Evolutionary conservation across 139 green algal species (phyloP).

Genomic region (Chlamydomonas sp.): DNA sequence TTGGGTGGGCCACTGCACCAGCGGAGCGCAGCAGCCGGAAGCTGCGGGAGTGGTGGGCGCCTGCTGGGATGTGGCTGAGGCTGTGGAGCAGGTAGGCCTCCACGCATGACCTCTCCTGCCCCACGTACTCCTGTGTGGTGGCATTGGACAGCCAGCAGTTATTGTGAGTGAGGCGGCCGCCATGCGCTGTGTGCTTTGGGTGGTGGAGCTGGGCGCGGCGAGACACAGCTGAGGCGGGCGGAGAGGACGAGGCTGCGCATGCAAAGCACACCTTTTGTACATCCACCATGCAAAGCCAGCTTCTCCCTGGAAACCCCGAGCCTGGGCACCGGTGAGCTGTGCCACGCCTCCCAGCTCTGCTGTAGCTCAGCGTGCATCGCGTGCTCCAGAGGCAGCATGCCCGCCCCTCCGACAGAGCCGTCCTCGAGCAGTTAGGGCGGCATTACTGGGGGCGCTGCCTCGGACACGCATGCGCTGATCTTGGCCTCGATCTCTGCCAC

Average conservation of each 20-base stretch:
- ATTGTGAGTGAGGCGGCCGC: too few species aligned
- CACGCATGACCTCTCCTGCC: background rate
- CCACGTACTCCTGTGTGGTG: background rate
- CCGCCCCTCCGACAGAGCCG: too few species aligned
- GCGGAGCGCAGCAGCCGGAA: slow-evolving; percentile 17
- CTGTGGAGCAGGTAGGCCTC: background rate
- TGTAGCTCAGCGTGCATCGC: slow-evolving; percentile 28
- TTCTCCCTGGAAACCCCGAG: background rate
- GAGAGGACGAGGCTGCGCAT: background rate
- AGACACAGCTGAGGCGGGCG: background rate
- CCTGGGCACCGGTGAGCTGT: background rate
- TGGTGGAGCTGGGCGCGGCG: background rate
- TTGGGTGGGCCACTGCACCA: background rate
- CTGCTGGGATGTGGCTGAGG: background rate
- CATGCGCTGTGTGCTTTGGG: too few species aligned
- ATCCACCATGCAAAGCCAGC: slow-evolving; percentile 5
- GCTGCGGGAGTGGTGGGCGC: background rate
- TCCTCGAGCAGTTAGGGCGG: too few species aligned
- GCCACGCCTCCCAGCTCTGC: slow-evolving; percentile 27
- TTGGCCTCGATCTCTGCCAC: background rate
- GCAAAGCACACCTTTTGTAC: background rate
- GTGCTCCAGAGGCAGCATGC: slow-evolving; percentile 16
- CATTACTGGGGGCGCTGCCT: background rate
- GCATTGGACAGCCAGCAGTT: background rate
- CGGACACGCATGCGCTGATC: slow-evolving; percentile 10